Base-by-base conservation (phyloP, 805 yeast species). In the Aciculoconidium aculeatum region DNA sequence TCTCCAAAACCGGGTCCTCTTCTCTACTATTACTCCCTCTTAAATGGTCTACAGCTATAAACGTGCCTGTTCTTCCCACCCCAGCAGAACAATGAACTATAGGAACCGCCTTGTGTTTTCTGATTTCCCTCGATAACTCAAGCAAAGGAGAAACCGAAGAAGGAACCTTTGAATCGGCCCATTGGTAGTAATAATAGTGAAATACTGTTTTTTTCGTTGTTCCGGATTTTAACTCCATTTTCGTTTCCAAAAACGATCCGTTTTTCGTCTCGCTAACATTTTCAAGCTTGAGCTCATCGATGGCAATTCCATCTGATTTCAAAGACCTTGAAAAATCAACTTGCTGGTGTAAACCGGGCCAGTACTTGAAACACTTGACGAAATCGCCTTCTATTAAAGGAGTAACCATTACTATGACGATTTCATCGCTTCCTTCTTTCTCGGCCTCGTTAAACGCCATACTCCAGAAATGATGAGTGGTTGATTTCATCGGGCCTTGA, bases 11-110 rank as follows among this genome's bases (percentile, higher is more conserved):
- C 4, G 56, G 50, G 31, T 62, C 67, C 10, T 23, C 28, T 9
- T 20, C n/a, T 21, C 9, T 14, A 11, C 9, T 34, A 36, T 23
- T 40, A 32, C 8, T 20, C 33, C 13, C 25, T 21, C 11, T 20
- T 16, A 63, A 34, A 41, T 55, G 59, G 47, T 53, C 67, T 36
- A 53, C 41, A 5, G 62, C 61, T 21, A 57, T 58, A 30, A 58
- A 55, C 0, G 66, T 58, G 2, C 67, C 67, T 0, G 97, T 86
- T 34, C 98, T 65, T 11, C 98, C 98, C 49, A 95, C 87, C 0
- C 98, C 98, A 1, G 97, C 97, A 5, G 95, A 85, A 49, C 98
- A 90, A 55, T 90, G 97, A 7, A 51, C 50, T 5, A 51, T 39
- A 4, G 55, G 65, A 3, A 40, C 28, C 12, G 20, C 25, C 15